Base-by-base conservation (phyloP, 208 protist genomes). In the Tetramitus jugosus region DNA sequence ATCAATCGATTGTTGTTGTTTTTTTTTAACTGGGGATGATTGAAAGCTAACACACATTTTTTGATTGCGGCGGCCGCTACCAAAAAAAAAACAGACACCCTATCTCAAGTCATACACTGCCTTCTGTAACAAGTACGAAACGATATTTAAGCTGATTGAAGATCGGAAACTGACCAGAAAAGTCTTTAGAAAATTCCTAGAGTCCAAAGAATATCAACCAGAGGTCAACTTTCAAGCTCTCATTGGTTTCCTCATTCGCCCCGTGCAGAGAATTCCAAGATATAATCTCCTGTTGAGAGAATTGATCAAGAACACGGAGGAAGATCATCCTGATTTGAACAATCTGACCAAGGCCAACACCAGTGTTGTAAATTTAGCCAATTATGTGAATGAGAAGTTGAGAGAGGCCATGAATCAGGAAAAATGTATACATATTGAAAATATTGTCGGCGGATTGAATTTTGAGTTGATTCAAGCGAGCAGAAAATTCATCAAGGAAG, bases 41-140 rank as follows among this genome's bases (percentile, higher is more conserved):
- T n/a, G n/a, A n/a, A n/a, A n/a, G n/a, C n/a, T n/a, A n/a, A n/a
- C n/a, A n/a, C n/a, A n/a, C n/a, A n/a, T n/a, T n/a, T n/a, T n/a
- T n/a, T n/a, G n/a, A n/a, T n/a, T n/a, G n/a, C n/a, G n/a, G n/a
- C n/a, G n/a, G n/a, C n/a, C n/a, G n/a, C n/a, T n/a, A n/a, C n/a
- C n/a, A n/a, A n/a, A n/a, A n/a, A n/a, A n/a, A n/a, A n/a, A 62
- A 39, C 23, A 40, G 60, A 40, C 8, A 65, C 31, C 8, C 23
- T 40, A 26, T 39, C 31, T 65, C 7, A 40, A 20, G 29, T 39
- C 1, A 39, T 65, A 65, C 23, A 65, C 4, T 26, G 7, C 3
- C 2, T 65, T 53, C 37, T 53, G 39, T 53, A 74, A 53, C n/a
- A 74, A 53, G 26, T 74, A 74, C 37, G 67, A 74, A 37, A 31